Conservation (phyloP, 108 stramenopile species). For the Cyclostephanos tholiformis region DNA sequence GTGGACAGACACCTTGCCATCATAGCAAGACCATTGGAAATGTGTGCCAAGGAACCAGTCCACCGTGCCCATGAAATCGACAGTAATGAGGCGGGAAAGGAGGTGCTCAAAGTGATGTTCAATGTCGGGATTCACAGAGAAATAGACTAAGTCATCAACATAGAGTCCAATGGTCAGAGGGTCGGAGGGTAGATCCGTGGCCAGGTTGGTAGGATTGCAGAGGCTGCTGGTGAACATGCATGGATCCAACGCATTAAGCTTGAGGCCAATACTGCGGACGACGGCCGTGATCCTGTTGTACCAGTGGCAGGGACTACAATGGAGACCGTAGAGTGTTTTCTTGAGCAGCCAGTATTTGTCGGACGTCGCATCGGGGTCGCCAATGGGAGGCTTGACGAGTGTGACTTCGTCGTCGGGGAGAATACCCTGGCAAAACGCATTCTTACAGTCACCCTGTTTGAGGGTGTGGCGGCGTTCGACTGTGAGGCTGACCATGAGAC, state of each 20-base stretch:
- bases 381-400: too few species aligned
- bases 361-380: constrained; percentile 7
- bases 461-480: too few species aligned
- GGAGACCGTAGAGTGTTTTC: too few species aligned
- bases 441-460: too few species aligned
- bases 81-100: background rate
- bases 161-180: constrained; percentile 17
- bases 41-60: constrained; percentile 31
- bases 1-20: too few species aligned
- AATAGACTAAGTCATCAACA: constrained; percentile 35
- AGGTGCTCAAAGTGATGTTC: constrained; percentile 6
- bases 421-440: too few species aligned
- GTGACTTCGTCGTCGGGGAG: too few species aligned
- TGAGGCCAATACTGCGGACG: constrained; percentile 9
- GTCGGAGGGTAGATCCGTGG: background rate
- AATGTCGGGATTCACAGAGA: constrained; percentile 1
- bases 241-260: constrained; percentile 4
- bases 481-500: too few species aligned
- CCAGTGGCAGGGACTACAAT: too few species aligned
- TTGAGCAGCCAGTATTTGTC: too few species aligned
- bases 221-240: background rate
- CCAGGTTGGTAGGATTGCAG: background rate
- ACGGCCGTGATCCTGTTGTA: background rate
- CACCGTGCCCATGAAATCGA: too few species aligned
- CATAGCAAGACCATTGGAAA: too few species aligned